Base-by-base conservation (phyloP, 1,139 yeast species). In the Cylindricascospora bacillispora region DNA sequence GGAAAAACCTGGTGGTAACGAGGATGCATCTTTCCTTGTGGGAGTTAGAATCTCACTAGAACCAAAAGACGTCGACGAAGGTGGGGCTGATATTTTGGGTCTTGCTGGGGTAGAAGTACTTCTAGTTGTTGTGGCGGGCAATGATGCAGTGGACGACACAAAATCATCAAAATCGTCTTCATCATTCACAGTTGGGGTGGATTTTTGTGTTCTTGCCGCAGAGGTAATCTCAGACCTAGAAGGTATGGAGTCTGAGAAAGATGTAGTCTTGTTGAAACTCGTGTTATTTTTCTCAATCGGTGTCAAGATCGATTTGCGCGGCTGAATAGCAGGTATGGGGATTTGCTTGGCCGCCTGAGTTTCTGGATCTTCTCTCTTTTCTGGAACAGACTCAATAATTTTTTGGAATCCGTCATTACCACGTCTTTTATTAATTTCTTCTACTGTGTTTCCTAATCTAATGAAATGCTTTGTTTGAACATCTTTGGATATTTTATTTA, bases 1-100 rank as follows among this genome's bases (percentile, higher is more conserved):
- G 34, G 53, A 62, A 27, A 54, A 55, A 9, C 60, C 59, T 1
- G 59, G 60, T 14, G 60, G 60, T n/a, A 49, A 32, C 11, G 35
- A 22, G 2, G 24, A 23, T 15, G 28, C 16, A 11, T n/a, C n/a
- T n/a, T n/a, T n/a, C n/a, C n/a, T n/a, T n/a, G n/a, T n/a, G n/a
- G n/a, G n/a, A n/a, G n/a, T n/a, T n/a, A n/a, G n/a, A n/a, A n/a
- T n/a, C n/a, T n/a, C n/a, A n/a, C n/a, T n/a, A n/a, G n/a, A n/a
- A n/a, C n/a, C n/a, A n/a, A n/a, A n/a, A n/a, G n/a, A n/a, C n/a
- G n/a, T n/a, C n/a, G n/a, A n/a, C n/a, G n/a, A n/a, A n/a, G n/a
- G n/a, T n/a, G n/a, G n/a, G n/a, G n/a, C n/a, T n/a, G n/a, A n/a
- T n/a, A n/a, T n/a, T n/a, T 10, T 12, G 10, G 6, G 6, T 5